A percentile compares a stretch with the other conserved stretches of the same genome.
Evolutionary conservation across 164 flowering plant species (phyloP).

Genomic region (Berberis vulgaris): DNA sequence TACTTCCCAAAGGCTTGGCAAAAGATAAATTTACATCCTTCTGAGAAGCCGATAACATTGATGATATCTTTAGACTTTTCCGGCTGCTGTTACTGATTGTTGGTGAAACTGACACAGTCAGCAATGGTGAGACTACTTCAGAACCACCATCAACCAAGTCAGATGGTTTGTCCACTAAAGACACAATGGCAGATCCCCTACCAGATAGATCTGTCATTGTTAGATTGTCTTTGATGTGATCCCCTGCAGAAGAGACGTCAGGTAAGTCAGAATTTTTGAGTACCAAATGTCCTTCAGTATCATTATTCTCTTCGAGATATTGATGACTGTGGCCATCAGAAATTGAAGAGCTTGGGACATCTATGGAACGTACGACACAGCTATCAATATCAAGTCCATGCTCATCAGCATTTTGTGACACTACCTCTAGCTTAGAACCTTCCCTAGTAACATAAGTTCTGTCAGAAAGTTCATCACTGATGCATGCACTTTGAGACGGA

Average conservation of each 20-base stretch:
- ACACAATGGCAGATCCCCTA: conserved; percentile 14
- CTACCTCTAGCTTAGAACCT: conserved; percentile 24
- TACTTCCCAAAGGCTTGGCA: conserved; percentile 26
- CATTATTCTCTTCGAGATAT: conserved; percentile 4
- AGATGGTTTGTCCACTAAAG: conserved; percentile 8
- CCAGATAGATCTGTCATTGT: not conserved
- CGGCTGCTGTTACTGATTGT: conserved; percentile 38
- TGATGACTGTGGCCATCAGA: not conserved
- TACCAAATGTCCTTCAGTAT: not conserved
- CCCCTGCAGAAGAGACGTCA: conserved; percentile 3
- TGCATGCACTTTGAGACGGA: not conserved
- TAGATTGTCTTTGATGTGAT: conserved; percentile 13
- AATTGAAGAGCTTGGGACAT: not conserved
- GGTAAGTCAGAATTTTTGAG: not conserved
- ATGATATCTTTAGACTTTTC: conserved; percentile 69
- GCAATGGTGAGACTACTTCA: conserved; percentile 10
- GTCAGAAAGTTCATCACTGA: conserved; percentile 9
- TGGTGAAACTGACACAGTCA: conserved; percentile 61
- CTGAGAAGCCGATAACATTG: conserved; percentile 52
- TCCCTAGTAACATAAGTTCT: conserved; percentile 68
- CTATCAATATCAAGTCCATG: too few relatives aligned
- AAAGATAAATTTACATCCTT: conserved; percentile 27
- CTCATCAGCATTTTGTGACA: conserved; percentile 24
- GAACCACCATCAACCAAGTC: conserved; percentile 14
- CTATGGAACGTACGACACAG: too few relatives aligned